Evolutionary conservation across 257 asterid genomes (phyloP).

Genomic region (Eustoma russellianum): DNA sequence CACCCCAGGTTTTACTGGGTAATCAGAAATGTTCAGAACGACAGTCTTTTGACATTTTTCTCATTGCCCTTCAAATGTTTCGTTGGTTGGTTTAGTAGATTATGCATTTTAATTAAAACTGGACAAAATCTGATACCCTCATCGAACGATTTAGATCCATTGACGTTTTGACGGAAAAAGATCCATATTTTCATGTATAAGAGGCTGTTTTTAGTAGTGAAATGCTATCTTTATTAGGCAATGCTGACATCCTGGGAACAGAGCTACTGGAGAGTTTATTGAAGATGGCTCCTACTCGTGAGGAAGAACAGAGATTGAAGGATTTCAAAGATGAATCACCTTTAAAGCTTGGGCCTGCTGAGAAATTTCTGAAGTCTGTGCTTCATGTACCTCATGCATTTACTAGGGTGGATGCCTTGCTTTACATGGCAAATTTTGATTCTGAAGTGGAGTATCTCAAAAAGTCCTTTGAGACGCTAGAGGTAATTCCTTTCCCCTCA

Average conservation of each 20-base stretch:
- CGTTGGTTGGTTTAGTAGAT: too few relatives aligned
- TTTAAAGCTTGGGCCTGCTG: conserved; percentile 57
- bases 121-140: too few relatives aligned
- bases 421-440: conserved; percentile 56
- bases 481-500: conserved; percentile 34
- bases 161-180: too few relatives aligned
- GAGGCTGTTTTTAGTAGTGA: neutral
- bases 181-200: neutral
- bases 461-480: conserved; percentile 57
- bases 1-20: too few relatives aligned
- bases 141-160: too few relatives aligned
- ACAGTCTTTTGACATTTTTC: too few relatives aligned
- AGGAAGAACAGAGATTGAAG: conserved; percentile 55
- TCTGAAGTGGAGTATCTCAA: conserved; percentile 60
- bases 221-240: conserved; percentile 30
- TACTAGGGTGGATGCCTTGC: conserved; percentile 79
- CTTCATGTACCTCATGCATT: conserved; percentile 68
- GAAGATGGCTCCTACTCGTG: conserved; percentile 77
- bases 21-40: too few relatives aligned
- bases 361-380: conserved; percentile 68
- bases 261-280: conserved; percentile 69
- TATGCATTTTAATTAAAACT: too few relatives aligned
- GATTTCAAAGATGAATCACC: conserved; percentile 51
- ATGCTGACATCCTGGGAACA: conserved; percentile 47
- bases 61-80: too few relatives aligned